Evolutionary conservation across 805 yeast genomes (phyloP), one percentile per base, ranked within the genome.

Genomic region (Sugiyamaella mastotermitis): DNA sequence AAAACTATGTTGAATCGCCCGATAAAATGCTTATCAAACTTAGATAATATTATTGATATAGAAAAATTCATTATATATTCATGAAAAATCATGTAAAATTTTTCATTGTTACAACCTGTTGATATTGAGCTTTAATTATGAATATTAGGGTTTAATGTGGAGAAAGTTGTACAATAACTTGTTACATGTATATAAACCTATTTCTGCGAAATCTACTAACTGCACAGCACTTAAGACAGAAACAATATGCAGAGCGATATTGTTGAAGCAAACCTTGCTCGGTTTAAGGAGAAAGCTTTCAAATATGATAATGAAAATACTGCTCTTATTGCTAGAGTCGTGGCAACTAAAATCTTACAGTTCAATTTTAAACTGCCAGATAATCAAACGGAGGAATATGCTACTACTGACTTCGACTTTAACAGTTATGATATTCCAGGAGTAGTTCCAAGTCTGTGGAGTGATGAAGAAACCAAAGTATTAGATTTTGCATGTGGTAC

Each of bases 401-500:
- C 26, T 7, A 18, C n/a, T 9, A 21, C n/a, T 11, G 24, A 30
- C 5, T 7, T 18, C 4, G 39, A 30, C 20, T 11, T 17, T 8
- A 26, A 25, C 18, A 6, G 6, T 31, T 3, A n/a, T 13, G 32
- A 17, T 9, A 31, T 21, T 29, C 25, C 23, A 10, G 29, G 19
- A 20, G 40, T 33, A 15, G 11, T 17, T 10, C 8, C 9, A 9
- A 19, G 20, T 3, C 25, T 31, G 5, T 46, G 51, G 51, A 30
- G 41, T 35, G 33, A 32, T 7, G 41, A 45, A n/a, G 17, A 43
- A 2, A 46, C 50, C 10, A 23, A 31, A 17, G 51, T 52, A 1
- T 45, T 52, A 8, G 57, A 52, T 27, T 52, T 52, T 37, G 57
- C 50, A 3, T 50, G 57, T 26, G 57, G 57, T 1, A 42, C 49